Base-by-base conservation (phyloP, 2,329 filamentous ascomycete genomes). In the Paraphaeosphaeria minitans region DNA sequence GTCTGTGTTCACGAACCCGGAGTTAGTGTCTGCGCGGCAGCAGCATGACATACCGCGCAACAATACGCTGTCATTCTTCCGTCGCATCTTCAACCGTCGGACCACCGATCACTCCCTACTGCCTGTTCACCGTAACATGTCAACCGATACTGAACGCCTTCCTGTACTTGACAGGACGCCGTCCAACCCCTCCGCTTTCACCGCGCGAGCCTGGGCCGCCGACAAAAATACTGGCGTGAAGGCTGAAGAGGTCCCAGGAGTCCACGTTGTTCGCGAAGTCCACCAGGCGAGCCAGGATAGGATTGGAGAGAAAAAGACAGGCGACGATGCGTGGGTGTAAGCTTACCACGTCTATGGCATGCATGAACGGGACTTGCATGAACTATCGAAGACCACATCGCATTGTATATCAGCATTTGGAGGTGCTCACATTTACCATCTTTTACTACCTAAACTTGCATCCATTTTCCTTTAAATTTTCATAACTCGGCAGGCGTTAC, bases 201-300 rank as follows among this genome's bases (percentile, higher is more conserved):
- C 66, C 24, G 61, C 71, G 5, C 64, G 59, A 21, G 70, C 66
- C 3, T 75, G 71, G 73, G 66, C 71, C 9, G 50, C 64, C 3
- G 59, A 69, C 1, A 48, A 50, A 33, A 24, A 52, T 16, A 47
- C 22, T 35, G 29, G 50, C n/a, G 48, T 43, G 2, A 31, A 55
- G 16, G 58, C 56, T 31, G 61, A 58, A 22, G 58, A 61, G 4
- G 37, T 43, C 1, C 35, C 54, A 13, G 66, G 66, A 7, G 71
- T 75, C 1, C 60, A 66, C n/a, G 65, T 75, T n/a, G 41, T 68
- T 8, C 64, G 56, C 7, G 73, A 74, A 39, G 64, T 74, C 16
- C 63, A 63, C 16, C 62, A 69, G 16, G 63, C 66, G 13, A 46
- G 56, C 27, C 56, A 64, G 24, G 59, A 50, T 1, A 54, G 39